Percentiles rank a stretch among this genome's conserved stretches.
Evolutionary conservation across 208 protist genomes (phyloP).

Genomic region (Acanthamoeba triangularis): DNA sequence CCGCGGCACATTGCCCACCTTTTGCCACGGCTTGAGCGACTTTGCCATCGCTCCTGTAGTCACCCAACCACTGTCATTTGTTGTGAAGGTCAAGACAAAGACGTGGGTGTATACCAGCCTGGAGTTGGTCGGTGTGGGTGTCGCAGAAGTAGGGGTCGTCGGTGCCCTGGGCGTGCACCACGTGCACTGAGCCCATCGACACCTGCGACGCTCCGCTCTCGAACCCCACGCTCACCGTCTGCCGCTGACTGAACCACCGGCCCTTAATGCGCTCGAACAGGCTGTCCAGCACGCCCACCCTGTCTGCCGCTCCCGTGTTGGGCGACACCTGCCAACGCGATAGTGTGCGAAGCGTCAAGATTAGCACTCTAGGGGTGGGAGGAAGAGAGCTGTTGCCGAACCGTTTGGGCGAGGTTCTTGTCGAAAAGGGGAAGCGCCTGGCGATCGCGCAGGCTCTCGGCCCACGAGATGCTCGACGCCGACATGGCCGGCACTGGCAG

Average conservation of each 20-base stretch:
- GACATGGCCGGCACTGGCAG: neutral
- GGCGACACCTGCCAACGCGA: neutral
- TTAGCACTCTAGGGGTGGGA: too few species aligned
- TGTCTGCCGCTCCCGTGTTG: constrained; percentile 38
- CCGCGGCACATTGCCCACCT: neutral
- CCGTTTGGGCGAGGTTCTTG: constrained; percentile 34
- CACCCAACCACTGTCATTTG: too few species aligned
- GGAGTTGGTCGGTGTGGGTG: constrained; percentile 34
- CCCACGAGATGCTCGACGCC: constrained; percentile 42
- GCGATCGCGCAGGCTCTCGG: neutral
- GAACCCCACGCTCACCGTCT: neutral
- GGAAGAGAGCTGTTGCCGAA: too few species aligned
- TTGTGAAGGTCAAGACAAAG: too few species aligned
- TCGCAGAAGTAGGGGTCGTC: constrained; percentile 45
- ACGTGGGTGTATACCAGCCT: too few species aligned
- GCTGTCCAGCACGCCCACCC: neutral
- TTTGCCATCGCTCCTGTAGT: neutral
- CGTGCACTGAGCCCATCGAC: constrained; percentile 31
- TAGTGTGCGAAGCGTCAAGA: neutral
- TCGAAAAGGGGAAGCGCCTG: neutral
- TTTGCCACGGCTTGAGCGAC: neutral
- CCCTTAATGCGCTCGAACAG: constrained; percentile 65
- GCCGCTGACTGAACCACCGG: constrained; percentile 68
- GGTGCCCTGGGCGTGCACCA: constrained; percentile 6
- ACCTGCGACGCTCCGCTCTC: constrained; percentile 19